Evolutionary conservation across 108 stramenopile genomes (phyloP).

Genomic region (Asterionellopsis glacialis): DNA sequence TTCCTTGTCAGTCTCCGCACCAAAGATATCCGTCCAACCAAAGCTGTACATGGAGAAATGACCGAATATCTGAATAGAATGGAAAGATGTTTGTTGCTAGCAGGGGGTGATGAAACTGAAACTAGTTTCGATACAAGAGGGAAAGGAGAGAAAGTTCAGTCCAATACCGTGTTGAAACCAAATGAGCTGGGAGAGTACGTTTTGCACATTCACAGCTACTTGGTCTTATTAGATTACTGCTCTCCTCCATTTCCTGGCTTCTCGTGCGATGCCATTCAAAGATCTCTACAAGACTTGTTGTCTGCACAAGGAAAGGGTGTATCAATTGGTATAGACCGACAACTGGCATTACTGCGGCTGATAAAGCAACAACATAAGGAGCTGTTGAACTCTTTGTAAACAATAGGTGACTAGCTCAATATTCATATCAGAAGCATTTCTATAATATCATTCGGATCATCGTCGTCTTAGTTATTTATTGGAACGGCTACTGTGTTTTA

Average conservation of each 20-base stretch:
- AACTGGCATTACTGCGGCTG: constrained; percentile 17
- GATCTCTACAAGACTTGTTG: constrained; percentile 50
- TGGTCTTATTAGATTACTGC: constrained; percentile 71
- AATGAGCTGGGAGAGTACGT: constrained; percentile 67
- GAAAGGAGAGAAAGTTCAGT: too few species aligned
- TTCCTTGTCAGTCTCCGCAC: constrained; percentile 58
- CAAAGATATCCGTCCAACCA: constrained; percentile 61
- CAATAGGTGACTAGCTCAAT: not conserved
- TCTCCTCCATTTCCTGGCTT: constrained; percentile 63
- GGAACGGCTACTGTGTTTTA: too few species aligned
- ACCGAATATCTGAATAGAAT: constrained; percentile 55
- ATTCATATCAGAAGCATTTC: too few species aligned
- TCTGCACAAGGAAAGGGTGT: constrained; percentile 12
- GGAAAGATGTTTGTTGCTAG: constrained; percentile 43
- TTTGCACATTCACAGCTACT: constrained; percentile 57
- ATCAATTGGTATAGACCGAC: not conserved
- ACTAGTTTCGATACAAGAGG: not conserved
- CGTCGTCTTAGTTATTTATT: too few species aligned
- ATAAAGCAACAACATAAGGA: constrained; percentile 27
- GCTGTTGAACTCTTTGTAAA: constrained; percentile 27
- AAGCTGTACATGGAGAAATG: constrained; percentile 72
- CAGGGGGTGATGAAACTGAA: not conserved
- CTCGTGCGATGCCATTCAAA: constrained; percentile 63
- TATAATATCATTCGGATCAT: too few species aligned
- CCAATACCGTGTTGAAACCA: constrained; percentile 19